phyloP scores from a whole-genome alignment of 371 early-diverging fungal species.

The Funneliformis caledonium region DNA sequence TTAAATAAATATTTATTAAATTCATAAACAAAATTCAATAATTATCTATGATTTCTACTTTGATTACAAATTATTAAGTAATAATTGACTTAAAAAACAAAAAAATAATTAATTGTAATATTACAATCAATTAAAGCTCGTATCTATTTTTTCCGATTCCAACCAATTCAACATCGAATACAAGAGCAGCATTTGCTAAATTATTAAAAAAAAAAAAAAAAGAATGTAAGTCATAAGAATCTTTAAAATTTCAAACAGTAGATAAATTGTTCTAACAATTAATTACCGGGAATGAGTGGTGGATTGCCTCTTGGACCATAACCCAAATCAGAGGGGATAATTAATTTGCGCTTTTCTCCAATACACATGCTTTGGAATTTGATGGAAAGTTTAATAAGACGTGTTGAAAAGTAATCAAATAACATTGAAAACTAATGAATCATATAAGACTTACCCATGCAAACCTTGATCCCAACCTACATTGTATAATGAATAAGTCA shows the following conservation, averaged over 20 bases:
- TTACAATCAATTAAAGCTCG: not conserved
- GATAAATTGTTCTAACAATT: not conserved
- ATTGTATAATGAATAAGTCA: not conserved
- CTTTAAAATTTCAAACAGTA: not conserved
- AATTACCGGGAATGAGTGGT: conserved; percentile 58
- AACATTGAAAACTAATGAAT: not conserved
- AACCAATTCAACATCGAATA: conserved; percentile 71
- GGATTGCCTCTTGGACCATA: conserved; percentile 68
- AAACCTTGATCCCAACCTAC: conserved; percentile 84
- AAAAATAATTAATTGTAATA: not conserved
- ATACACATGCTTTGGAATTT: conserved; percentile 70
- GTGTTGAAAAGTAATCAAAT: not conserved
- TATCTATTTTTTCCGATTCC: conserved; percentile 48
- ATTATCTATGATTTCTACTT: too few species aligned
- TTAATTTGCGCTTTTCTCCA: conserved; percentile 82
- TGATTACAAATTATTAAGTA: too few species aligned
- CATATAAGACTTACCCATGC: conserved; percentile 51
- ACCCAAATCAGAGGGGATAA: conserved; percentile 76
- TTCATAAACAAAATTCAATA: too few species aligned
- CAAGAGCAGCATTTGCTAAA: conserved; percentile 56
- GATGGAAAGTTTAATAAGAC: not conserved
- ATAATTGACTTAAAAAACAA: not conserved
- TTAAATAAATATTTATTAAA: too few species aligned
- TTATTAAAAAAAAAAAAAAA: not conserved
- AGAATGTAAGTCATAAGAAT: not conserved